Percentiles rank a stretch among this genome's conserved stretches.
Evolutionary conservation across 2,329 filamentous ascomycete species (phyloP).

Genomic region (Colletotrichum camelliae): DNA sequence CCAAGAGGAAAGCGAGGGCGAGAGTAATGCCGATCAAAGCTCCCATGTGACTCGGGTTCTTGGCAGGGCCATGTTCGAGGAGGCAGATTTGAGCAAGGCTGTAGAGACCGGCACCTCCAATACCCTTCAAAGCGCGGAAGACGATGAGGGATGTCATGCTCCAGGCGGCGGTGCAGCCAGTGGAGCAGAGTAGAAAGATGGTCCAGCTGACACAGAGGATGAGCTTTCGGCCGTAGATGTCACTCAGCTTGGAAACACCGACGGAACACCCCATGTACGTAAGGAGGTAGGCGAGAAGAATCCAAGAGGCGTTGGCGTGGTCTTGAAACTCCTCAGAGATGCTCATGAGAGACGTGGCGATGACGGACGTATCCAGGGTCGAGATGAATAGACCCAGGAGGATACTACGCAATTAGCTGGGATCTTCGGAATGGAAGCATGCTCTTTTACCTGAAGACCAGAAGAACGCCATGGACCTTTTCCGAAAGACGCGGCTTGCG

Average conservation of each 20-base stretch:
- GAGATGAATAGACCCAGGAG: slow-evolving; percentile 61
- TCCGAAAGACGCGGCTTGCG: background rate
- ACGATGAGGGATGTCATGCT: slow-evolving; percentile 60
- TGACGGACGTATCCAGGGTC: slow-evolving; percentile 62
- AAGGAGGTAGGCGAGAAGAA: slow-evolving; percentile 60
- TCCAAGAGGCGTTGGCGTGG: slow-evolving; percentile 59
- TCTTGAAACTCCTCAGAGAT: slow-evolving; percentile 58
- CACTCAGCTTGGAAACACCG: slow-evolving; percentile 63
- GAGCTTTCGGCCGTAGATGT: slow-evolving; percentile 61
- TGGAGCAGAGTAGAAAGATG: slow-evolving; percentile 60
- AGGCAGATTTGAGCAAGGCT: slow-evolving; percentile 63
- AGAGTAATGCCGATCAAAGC: slow-evolving; percentile 61
- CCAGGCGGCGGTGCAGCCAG: slow-evolving; percentile 56
- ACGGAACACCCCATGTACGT: slow-evolving; percentile 65
- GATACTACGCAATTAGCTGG: slow-evolving; percentile 7
- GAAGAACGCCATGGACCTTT: slow-evolving; percentile 30
- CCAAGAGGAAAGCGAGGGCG: slow-evolving; percentile 62
- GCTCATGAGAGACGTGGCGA: slow-evolving; percentile 62
- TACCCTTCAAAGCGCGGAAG: slow-evolving; percentile 63
- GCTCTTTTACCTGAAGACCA: slow-evolving; percentile 40
- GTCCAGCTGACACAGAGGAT: slow-evolving; percentile 57
- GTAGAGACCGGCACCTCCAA: slow-evolving; percentile 67
- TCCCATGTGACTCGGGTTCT: slow-evolving; percentile 59
- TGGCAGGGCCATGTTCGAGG: slow-evolving; percentile 59
- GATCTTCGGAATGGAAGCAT: background rate